Base-by-base conservation (phyloP, 768 basidiomycete genomes). In the Panus rudis region DNA sequence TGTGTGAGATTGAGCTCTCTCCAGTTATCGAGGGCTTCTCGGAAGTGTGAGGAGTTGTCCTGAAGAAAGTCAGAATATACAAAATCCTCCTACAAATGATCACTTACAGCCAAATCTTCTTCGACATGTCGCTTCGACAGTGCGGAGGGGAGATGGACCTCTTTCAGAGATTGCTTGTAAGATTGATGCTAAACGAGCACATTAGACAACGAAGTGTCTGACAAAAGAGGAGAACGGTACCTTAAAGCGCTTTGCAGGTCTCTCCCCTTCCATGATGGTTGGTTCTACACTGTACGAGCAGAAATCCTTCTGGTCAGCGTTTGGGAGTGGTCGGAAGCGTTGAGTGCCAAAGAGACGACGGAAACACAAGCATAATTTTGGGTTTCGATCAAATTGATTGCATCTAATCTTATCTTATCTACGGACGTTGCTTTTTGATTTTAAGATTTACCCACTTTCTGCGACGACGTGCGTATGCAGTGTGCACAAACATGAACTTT, bases 11-110 rank as follows among this genome's bases (percentile, higher is more conserved):
- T 91, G 47, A 92, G 73, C 52, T 92, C 83, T 51, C 75, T 67
- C 81, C 84, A 88, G 54, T 86, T 78, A 21, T 77, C 69, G 24
- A 93, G 66, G 3, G 84, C 73, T 50, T 76, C 70, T 42, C 82
- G 78, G 53, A 93, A 92, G 57, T 89, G 81, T 0, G 84, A 88
- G 44, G 80, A 78, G 55, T 78, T 76, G 50, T 91, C 84, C 84
- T 89, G 42, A 2, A 51, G 24, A 20, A 19, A 27, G n/a, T 6
- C 8, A 37, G 16, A 19, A 38, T 17, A 26, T 25, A 35, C 12
- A 41, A 7, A 30, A 2, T 11, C 23, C 37, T 20, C 17, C n/a
- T 22, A 37, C 7, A n/a, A 2, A 14, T 22, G 23, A 11, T 11
- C 8, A 54, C 60, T 30, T 43, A 69, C 84, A 20, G 65, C 66